Conservation (phyloP, 495 filamentous ascomycete genomes). For the Evernia prunastri region DNA sequence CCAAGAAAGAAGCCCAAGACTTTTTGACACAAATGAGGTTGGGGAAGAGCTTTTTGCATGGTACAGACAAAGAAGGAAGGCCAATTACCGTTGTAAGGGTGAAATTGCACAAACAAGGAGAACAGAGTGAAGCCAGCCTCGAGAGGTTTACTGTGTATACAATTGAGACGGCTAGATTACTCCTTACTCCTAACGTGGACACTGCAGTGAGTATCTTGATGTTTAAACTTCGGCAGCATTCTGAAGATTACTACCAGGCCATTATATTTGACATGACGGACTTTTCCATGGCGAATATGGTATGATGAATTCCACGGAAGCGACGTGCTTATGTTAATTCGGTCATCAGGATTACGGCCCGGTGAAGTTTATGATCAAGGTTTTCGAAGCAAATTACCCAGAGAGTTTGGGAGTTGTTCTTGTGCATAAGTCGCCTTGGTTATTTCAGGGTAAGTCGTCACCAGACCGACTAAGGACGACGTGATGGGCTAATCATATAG, state of each 20-base stretch:
- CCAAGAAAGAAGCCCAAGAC: conserved; percentile 65
- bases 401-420: conserved; percentile 85
- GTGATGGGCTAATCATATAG: conserved; percentile 33
- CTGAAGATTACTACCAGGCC: conserved; percentile 40
- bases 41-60: conserved; percentile 95
- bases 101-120: conserved; percentile 68
- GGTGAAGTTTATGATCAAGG: conserved; percentile 98
- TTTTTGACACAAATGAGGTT: conserved; percentile 79
- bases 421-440: conserved; percentile 95
- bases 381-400: conserved; percentile 98
- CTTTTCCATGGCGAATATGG: conserved; percentile 93
- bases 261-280: conserved; percentile 94
- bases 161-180: conserved; percentile 84
- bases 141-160: conserved; percentile 89
- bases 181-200: conserved; percentile 74
- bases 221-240: neutral
- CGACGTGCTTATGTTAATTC: neutral
- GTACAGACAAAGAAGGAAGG: conserved; percentile 73
- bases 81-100: conserved; percentile 86
- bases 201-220: conserved; percentile 65
- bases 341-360: conserved; percentile 74
- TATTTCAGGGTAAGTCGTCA: conserved; percentile 70
- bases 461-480: neutral
- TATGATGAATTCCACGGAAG: conserved; percentile 32
- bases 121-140: conserved; percentile 72